A percentile compares a stretch with the other conserved stretches of the same genome.
Evolutionary conservation across 371 early-diverging fungal species (phyloP).

Genomic region (Mucor ambiguus): DNA sequence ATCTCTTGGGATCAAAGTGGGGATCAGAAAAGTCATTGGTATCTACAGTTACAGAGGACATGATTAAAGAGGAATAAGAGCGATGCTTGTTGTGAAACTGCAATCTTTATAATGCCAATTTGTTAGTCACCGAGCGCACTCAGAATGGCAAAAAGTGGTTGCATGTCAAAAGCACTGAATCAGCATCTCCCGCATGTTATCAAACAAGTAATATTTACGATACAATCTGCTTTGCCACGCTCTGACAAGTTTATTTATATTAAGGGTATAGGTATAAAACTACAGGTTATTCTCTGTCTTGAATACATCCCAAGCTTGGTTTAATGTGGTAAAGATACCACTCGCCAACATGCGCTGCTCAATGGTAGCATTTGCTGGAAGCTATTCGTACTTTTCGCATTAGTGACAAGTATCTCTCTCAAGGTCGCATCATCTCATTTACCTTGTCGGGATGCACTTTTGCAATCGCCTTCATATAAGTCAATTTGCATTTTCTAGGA

Average conservation of each 20-base stretch:
- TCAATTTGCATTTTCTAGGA: slow-evolving; percentile 85
- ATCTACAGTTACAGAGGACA: slow-evolving; percentile 29
- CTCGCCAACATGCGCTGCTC: slow-evolving; percentile 90
- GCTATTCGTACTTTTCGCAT: slow-evolving; percentile 28
- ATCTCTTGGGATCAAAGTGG: slow-evolving; percentile 63
- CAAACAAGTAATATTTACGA: too few relatives aligned
- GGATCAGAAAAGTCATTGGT: slow-evolving; percentile 37
- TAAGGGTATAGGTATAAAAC: slow-evolving; percentile 29
- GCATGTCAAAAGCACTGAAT: too few relatives aligned
- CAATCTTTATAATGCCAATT: not conserved
- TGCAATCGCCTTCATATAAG: slow-evolving; percentile 91
- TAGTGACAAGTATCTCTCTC: too few relatives aligned
- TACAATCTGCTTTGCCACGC: too few relatives aligned
- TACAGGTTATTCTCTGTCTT: slow-evolving; percentile 19
- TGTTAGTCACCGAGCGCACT: not conserved
- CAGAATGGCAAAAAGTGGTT: not conserved
- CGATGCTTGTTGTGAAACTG: not conserved
- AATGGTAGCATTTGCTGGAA: slow-evolving; percentile 59
- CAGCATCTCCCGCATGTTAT: too few relatives aligned
- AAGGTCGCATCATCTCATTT: slow-evolving; percentile 1
- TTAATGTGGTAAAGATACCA: slow-evolving; percentile 83
- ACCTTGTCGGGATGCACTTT: slow-evolving; percentile 97
- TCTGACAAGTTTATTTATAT: not conserved
- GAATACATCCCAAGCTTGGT: slow-evolving; percentile 95
- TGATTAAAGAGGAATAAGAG: slow-evolving; percentile 3